Evolutionary conservation across 257 asterid species (phyloP), one percentile per base, ranked within the genome.

Genomic region (Solanum corneliomulleri): DNA sequence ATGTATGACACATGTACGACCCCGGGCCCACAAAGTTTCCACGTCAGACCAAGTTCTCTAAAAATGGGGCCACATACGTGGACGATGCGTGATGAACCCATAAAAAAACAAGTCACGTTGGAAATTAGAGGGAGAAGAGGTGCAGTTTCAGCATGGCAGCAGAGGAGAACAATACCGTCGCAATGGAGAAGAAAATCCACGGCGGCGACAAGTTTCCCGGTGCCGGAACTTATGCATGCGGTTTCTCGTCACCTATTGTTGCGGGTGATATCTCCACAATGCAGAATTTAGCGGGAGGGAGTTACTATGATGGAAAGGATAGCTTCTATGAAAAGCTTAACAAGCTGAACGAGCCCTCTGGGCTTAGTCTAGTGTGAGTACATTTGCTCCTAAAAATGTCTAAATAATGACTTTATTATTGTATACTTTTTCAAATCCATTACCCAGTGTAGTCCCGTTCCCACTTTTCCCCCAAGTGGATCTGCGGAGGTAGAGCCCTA

Each of bases 341-440:
- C 82, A 91, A 89, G 90, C 72, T 94, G 90, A 92, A 95, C 58
- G 93, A 93, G 86, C 86, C 94, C 1, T 92, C 98, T 5, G 98
- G 98, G 69, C 97, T 95, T 88, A 93, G 96, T 87, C 88, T 88
- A 62, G 86, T 93, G 98, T 95, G 86, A 91, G 94, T 27, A 86
- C 92, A 88, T 89, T 83, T 52, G 7, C 58, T 76, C 23, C 15
- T 6, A 27, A 27, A 27, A 68, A 13, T 68, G 9, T 68, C 8
- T 68, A 68, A 27, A 68, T 27, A 68, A 68, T 27, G 39, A 68
- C 20, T 68, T 66, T 60, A 18, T 18, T 9, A 21, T 60, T 60
- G 9, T 4, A 23, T 62, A n/a, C 70, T 7, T 62, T 62, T 62
- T n/a, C 70, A 62, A 58, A 58, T 21, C 66, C 66, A 58, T 58